These are phyloP conservation scores for Arabis hirsuta DNA, from an alignment of 345 rosid species.

Conservation along the genomic window DNA sequence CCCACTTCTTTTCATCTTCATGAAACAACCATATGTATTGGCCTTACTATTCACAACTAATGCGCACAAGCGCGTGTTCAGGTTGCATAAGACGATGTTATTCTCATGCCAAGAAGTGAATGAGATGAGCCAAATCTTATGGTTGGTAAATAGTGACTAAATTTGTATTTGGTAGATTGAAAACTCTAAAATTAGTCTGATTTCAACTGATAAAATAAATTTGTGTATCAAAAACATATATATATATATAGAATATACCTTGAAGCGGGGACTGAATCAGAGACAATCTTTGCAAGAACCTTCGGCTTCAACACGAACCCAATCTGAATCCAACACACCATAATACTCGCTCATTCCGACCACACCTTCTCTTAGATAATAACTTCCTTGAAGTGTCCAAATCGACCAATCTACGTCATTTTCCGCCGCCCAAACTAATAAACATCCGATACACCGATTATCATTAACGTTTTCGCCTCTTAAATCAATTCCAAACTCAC, in stretches of 20 bases:
- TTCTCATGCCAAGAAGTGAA: too few relatives aligned
- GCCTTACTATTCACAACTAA: too few relatives aligned
- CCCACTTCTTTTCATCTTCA: too few relatives aligned
- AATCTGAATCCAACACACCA: constrained; percentile 61
- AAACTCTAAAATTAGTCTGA: background rate
- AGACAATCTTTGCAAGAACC: constrained; percentile 56
- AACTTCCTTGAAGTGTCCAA: constrained; percentile 81
- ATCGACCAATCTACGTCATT: constrained; percentile 81
- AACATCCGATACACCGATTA: constrained; percentile 67
- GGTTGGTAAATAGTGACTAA: too few relatives aligned
- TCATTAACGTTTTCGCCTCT: constrained; percentile 68
- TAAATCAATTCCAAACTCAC: constrained; percentile 74
- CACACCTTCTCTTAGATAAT: constrained; percentile 71
- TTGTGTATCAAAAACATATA: background rate
- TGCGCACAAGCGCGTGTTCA: too few relatives aligned
- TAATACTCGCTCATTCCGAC: constrained; percentile 62
- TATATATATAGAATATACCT: constrained; percentile 51
- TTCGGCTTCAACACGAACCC: constrained; percentile 55
- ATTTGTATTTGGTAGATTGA: too few relatives aligned
- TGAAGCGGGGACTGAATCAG: constrained; percentile 62
- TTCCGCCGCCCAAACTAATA: constrained; percentile 68
- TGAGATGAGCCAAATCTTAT: too few relatives aligned
- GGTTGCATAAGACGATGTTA: too few relatives aligned
- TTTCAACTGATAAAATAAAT: background rate
- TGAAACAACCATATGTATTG: too few relatives aligned